These are phyloP conservation scores for Lanmaoa rubissima DNA, from an alignment of 768 basidiomycete species.

Conservation along the genomic window DNA sequence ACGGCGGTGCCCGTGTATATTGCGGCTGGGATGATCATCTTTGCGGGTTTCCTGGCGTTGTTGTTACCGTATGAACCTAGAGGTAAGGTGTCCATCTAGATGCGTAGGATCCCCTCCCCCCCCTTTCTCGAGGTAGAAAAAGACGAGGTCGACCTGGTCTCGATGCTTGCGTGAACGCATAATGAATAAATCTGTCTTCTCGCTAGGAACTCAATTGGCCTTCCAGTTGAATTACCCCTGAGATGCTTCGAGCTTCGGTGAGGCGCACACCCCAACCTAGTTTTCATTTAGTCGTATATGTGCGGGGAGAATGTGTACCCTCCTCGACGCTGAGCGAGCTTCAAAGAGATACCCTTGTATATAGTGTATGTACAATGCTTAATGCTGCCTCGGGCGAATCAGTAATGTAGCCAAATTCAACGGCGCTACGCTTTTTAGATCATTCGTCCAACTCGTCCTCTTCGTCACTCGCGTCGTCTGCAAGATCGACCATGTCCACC, in stretches of 20 bases:
- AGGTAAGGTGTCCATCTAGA: slow-evolving; percentile 68
- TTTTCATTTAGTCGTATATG: background rate
- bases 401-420: no score
- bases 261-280: no score
- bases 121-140: background rate
- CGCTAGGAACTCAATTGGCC: no score
- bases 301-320: background rate
- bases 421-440: slow-evolving; percentile 5
- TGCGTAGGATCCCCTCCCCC: background rate
- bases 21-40: slow-evolving; percentile 60
- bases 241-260: background rate
- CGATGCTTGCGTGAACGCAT: background rate
- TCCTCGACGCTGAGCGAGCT: background rate
- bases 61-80: slow-evolving; percentile 71
- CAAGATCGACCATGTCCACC: slow-evolving; percentile 59
- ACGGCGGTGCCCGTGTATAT: slow-evolving; percentile 74
- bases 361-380: no score
- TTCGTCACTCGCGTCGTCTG: slow-evolving; percentile 34
- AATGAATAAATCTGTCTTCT: background rate
- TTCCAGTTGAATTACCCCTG: background rate
- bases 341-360: background rate
- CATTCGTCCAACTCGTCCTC: slow-evolving; percentile 53
- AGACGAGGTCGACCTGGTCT: background rate
- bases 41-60: slow-evolving; percentile 57
- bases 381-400: no score